phyloP scores from a whole-genome alignment of 2,329 filamentous ascomycete species.

The Lachnellula suecica region DNA sequence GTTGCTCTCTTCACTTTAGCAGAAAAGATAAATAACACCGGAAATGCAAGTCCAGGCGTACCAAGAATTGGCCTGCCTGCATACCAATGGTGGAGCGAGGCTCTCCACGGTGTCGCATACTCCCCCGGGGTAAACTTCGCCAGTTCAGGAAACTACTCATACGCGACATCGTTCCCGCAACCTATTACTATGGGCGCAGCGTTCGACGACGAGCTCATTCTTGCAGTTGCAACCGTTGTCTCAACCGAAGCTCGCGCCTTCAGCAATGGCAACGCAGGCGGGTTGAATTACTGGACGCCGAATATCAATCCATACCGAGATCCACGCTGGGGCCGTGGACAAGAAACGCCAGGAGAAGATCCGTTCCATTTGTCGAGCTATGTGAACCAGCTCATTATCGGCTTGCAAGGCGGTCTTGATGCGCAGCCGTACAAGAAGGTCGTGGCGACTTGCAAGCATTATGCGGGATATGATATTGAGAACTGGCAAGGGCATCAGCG shows the following conservation, averaged over 20 bases:
- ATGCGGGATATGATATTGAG: constrained; percentile 55
- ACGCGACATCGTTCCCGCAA: constrained; percentile 64
- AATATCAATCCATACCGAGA: constrained; percentile 67
- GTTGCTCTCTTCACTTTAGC: constrained; percentile 11
- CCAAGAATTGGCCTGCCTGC: constrained; percentile 28
- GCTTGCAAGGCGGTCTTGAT: constrained; percentile 48
- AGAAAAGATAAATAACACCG: constrained; percentile 18
- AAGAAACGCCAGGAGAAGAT: constrained; percentile 61
- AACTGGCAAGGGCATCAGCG: constrained; percentile 42
- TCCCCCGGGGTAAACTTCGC: constrained; percentile 56
- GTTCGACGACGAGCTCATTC: constrained; percentile 62
- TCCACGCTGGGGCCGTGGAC: constrained; percentile 61
- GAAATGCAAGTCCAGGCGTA: constrained; percentile 15
- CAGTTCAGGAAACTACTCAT: constrained; percentile 51
- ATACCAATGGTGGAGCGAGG: constrained; percentile 64
- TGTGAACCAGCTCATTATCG: constrained; percentile 51
- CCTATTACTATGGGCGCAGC: constrained; percentile 62
- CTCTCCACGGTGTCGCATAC: constrained; percentile 59
- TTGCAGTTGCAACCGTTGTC: constrained; percentile 53
- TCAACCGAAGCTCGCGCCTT: constrained; percentile 64
- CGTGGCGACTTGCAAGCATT: constrained; percentile 60
- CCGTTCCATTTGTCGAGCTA: constrained; percentile 49
- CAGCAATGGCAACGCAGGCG: constrained; percentile 56
- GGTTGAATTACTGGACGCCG: constrained; percentile 62
- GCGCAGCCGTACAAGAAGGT: constrained; percentile 41